Evolutionary conservation across 1,284 basidiomycete species (phyloP).

Genomic region (Ganoderma meredithae): DNA sequence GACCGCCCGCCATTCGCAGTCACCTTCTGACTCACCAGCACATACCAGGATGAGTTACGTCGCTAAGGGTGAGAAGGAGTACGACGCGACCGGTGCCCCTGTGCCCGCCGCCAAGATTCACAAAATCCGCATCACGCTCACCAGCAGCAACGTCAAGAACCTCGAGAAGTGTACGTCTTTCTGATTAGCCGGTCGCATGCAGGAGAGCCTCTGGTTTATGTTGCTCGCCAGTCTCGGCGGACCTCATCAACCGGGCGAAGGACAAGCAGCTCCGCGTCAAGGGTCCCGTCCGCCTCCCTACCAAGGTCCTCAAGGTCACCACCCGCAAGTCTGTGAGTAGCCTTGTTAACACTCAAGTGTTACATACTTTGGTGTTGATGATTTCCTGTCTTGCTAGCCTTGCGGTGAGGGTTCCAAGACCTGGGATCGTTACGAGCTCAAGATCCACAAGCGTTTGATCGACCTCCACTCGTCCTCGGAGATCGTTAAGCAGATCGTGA

Average conservation of each 20-base stretch:
- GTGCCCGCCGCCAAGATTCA: conserved; percentile 92
- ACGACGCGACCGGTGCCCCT: conserved; percentile 90
- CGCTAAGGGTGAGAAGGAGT: conserved; percentile 99
- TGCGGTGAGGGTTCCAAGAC: conserved; percentile 99
- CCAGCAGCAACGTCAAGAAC: conserved; percentile 97
- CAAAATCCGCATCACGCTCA: conserved; percentile 99
- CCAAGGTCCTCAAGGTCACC: conserved; percentile 98
- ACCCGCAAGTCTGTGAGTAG: conserved; percentile 93
- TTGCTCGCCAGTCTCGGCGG: conserved; percentile 76
- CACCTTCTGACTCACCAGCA: conserved; percentile 79
- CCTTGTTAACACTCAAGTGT: background rate
- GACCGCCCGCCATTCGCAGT: conserved; percentile 48
- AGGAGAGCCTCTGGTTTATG: background rate
- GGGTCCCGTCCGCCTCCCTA: conserved; percentile 98
- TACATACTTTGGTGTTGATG: background rate
- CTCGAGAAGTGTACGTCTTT: conserved; percentile 90
- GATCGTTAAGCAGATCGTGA: conserved; percentile 99
- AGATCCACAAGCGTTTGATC: conserved; percentile 99
- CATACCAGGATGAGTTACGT: conserved; percentile 93
- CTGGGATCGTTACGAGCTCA: conserved; percentile 99
- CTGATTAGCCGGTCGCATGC: background rate
- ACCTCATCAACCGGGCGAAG: conserved; percentile 99
- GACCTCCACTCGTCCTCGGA: conserved; percentile 99
- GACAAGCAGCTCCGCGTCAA: conserved; percentile 99
- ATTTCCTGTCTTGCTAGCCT: conserved; percentile 60